Evolutionary conservation across 805 yeast genomes (phyloP).

Genomic region (Soucietia sequanensis): DNA sequence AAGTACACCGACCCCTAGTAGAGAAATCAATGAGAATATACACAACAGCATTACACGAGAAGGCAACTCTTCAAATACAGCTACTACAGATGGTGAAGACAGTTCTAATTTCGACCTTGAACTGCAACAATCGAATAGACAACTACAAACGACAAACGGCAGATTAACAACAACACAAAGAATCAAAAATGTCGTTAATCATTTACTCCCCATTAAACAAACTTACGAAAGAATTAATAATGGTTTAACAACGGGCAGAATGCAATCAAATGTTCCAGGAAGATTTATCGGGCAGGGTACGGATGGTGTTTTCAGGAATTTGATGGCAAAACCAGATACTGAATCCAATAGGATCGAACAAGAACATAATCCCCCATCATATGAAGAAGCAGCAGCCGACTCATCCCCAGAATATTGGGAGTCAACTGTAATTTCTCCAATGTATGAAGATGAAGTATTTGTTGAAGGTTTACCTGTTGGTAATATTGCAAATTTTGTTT

Average conservation of each 20-base stretch:
- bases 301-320: slow-evolving; percentile 92
- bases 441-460: slow-evolving; percentile 82
- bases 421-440: slow-evolving; percentile 76
- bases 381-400: slow-evolving; percentile 94
- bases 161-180: slow-evolving; percentile 29
- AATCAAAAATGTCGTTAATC: slow-evolving; percentile 28
- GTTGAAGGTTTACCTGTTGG: slow-evolving; percentile 97
- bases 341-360: slow-evolving; percentile 26
- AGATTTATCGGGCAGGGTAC: slow-evolving; percentile 46
- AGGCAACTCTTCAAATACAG: slow-evolving; percentile 14
- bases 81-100: slow-evolving; percentile 1
- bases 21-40: slow-evolving; percentile 13
- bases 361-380: slow-evolving; percentile 75
- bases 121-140: slow-evolving; percentile 21
- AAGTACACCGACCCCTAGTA: neutral
- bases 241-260: slow-evolving; percentile 41
- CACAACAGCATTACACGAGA: slow-evolving; percentile 14
- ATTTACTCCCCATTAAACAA: slow-evolving; percentile 37
- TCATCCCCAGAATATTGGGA: slow-evolving; percentile 98
- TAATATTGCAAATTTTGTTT: slow-evolving; percentile 76
- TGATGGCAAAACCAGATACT: slow-evolving; percentile 84
- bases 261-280: slow-evolving; percentile 43
- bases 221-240: slow-evolving; percentile 43
- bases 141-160: too few relatives aligned
- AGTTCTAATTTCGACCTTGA: too few relatives aligned